Percentiles rank a stretch among this genome's conserved stretches.
Evolutionary conservation across 2,329 filamentous ascomycete genomes (phyloP).

Genomic region (Fusarium sp.): DNA sequence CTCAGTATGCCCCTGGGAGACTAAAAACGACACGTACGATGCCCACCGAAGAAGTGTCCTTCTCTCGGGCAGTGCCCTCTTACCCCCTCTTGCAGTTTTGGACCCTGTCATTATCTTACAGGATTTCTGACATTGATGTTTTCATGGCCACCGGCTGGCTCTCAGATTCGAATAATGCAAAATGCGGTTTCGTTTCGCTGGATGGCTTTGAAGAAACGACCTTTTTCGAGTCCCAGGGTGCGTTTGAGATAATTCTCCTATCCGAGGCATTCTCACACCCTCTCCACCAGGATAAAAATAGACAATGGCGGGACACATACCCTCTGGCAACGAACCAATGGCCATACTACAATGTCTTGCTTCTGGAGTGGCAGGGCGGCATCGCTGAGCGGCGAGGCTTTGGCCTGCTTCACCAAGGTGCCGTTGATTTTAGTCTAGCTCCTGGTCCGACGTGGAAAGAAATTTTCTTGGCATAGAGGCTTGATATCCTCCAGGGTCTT

Average conservation of each 20-base stretch:
- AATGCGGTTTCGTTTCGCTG: conserved; percentile 3
- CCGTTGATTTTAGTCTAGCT: background rate
- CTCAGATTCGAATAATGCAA: background rate
- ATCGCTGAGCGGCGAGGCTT: conserved; percentile 29
- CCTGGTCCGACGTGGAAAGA: conserved; percentile 14
- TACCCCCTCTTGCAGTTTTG: conserved; percentile 35
- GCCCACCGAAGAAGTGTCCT: background rate
- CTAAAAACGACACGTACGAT: background rate
- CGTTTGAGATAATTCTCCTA: conserved; percentile 18
- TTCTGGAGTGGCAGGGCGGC: conserved; percentile 20
- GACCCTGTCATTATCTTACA: conserved; percentile 24
- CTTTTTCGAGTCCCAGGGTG: background rate
- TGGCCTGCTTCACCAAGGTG: background rate
- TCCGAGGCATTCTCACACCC: background rate
- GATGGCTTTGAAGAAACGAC: conserved; percentile 26
- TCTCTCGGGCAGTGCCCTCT: background rate
- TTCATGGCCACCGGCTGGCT: conserved; percentile 1
- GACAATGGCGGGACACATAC: background rate
- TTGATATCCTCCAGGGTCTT: no score
- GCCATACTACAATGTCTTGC: background rate
- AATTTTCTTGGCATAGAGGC: background rate
- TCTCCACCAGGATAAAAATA: background rate
- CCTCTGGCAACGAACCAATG: background rate
- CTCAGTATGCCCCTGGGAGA: background rate
- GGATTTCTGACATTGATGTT: background rate